A percentile compares a stretch with the other conserved stretches of the same genome.
Conservation (phyloP, 495 filamentous ascomycete species). For the Lichenothelia convexa region DNA sequence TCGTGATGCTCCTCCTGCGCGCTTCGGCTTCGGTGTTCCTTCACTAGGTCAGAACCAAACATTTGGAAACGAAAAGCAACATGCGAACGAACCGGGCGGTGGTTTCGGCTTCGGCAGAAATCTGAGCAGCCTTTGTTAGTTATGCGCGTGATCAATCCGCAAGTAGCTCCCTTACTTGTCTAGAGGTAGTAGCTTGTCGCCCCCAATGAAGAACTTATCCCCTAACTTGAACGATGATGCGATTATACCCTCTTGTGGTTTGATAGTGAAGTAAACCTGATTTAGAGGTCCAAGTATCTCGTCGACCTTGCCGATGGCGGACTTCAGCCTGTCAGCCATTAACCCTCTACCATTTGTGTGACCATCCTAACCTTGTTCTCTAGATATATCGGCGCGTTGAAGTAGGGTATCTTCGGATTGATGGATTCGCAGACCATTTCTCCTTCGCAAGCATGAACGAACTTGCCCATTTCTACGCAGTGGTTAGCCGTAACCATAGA, state of each 20-base stretch:
- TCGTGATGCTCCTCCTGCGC: conserved; percentile 34
- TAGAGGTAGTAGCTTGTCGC: conserved; percentile 82
- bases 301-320: conserved; percentile 79
- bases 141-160: background rate
- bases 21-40: conserved; percentile 40
- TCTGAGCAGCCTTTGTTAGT: conserved; percentile 17
- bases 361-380: conserved; percentile 65
- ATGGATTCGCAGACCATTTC: conserved; percentile 88
- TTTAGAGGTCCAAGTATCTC: conserved; percentile 91
- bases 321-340: conserved; percentile 34
- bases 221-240: conserved; percentile 85
- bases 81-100: conserved; percentile 37
- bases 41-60: too few species aligned
- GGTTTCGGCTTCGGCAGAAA: conserved; percentile 93
- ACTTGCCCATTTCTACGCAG: conserved; percentile 64
- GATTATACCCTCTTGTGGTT: conserved; percentile 87
- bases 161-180: conserved; percentile 40
- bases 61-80: conserved; percentile 7
- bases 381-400: conserved; percentile 96
- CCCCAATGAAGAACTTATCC: conserved; percentile 91
- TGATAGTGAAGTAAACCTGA: conserved; percentile 95
- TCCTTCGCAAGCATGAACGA: conserved; percentile 86
- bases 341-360: background rate
- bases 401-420: conserved; percentile 93
- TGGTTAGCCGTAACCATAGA: conserved; percentile 10